These are phyloP conservation scores for Hysterangium stoloniferum DNA, from an alignment of 768 basidiomycete genomes.

Conservation along the genomic window DNA sequence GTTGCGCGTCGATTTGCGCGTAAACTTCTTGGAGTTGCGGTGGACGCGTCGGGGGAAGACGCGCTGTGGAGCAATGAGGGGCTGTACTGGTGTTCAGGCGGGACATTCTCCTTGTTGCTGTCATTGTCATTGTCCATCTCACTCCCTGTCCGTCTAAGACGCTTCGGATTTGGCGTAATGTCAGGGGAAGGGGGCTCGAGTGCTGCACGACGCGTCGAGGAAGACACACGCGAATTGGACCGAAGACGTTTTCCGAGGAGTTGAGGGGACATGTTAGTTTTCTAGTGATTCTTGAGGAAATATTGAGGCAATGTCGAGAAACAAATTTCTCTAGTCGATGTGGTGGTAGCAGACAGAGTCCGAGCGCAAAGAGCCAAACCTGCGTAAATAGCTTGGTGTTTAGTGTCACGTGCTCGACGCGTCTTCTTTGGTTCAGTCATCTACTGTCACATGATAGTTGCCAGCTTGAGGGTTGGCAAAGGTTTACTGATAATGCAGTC, in stretches of 20 bases:
- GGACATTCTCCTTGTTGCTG: conserved; percentile 69
- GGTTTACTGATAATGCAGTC: too few species aligned
- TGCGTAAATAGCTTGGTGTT: too few species aligned
- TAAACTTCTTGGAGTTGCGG: background rate
- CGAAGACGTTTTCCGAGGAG: conserved; percentile 4
- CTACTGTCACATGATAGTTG: too few species aligned
- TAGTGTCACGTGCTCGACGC: too few species aligned
- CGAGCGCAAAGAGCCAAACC: too few species aligned
- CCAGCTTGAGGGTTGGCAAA: too few species aligned
- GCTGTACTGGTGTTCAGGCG: conserved; percentile 43
- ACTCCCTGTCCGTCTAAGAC: conserved; percentile 41
- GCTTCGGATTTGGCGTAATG: conserved; percentile 57
- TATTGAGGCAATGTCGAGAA: too few species aligned
- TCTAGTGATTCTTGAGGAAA: too few species aligned
- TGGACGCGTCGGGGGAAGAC: background rate
- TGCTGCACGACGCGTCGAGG: background rate
- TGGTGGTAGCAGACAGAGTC: too few species aligned
- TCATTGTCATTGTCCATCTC: conserved; percentile 41
- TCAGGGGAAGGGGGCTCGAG: conserved; percentile 43
- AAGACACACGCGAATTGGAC: background rate
- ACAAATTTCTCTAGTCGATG: too few species aligned
- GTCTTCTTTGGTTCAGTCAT: too few species aligned
- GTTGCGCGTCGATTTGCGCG: background rate
- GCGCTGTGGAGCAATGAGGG: conserved; percentile 23
- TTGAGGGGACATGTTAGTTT: conserved; percentile 7